Evolutionary conservation across 1,139 yeast genomes (phyloP).

Genomic region (Hyphopichia wangnamkhiaoensis): DNA sequence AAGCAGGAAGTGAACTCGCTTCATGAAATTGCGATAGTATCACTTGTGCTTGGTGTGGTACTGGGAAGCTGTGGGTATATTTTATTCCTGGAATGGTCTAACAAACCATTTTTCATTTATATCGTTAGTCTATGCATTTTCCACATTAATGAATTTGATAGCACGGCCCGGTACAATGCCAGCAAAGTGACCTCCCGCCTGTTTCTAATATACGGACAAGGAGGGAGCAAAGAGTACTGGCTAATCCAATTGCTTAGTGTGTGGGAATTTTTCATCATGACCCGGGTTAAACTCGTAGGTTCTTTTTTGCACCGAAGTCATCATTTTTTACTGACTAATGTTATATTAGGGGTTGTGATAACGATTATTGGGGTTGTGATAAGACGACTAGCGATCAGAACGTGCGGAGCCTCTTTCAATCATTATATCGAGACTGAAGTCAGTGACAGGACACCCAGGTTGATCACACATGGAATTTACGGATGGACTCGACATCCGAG

Average conservation of each 20-base stretch:
- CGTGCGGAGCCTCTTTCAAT: constrained; percentile 40
- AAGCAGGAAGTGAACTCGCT: constrained; percentile 21
- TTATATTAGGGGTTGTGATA: constrained; percentile 15
- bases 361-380: constrained; percentile 24
- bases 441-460: constrained; percentile 13
- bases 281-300: background rate
- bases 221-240: constrained; percentile 37
- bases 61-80: constrained; percentile 13
- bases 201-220: constrained; percentile 39
- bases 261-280: constrained; percentile 22
- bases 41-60: constrained; percentile 22
- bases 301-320: background rate
- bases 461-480: constrained; percentile 38
- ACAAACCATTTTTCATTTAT: constrained; percentile 16
- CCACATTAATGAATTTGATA: constrained; percentile 32
- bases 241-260: constrained; percentile 27
- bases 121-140: constrained; percentile 22
- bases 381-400: constrained; percentile 32
- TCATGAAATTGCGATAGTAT: constrained; percentile 22
- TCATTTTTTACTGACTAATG: background rate
- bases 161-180: constrained; percentile 28
- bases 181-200: constrained; percentile 26
- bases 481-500: constrained; percentile 39
- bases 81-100: constrained; percentile 1
- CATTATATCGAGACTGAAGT: constrained; percentile 23